Base-by-base conservation (phyloP, 768 basidiomycete species). In the Coprinopsis marcescibilis region DNA sequence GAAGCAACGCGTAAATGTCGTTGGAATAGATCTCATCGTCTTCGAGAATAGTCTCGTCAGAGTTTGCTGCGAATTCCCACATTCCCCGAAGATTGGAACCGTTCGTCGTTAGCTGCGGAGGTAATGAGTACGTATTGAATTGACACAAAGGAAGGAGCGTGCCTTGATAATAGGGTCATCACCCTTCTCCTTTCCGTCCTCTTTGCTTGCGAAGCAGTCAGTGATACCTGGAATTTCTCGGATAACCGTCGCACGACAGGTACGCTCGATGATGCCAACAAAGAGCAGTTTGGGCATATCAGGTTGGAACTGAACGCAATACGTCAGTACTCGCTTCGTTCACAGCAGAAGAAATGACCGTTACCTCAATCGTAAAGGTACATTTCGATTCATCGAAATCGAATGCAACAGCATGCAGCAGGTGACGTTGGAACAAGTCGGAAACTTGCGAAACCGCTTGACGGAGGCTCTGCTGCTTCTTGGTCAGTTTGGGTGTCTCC, bases 51-150 rank as follows among this genome's bases (percentile, higher is more conserved):
- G 67, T 73, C 53, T 78, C 75, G 17, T 68, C 75, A 10, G 65
- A 59, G 29, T 70, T 70, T 20, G 72, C 70, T 24, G 78, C 70
- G 56, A 82, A 88, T 45, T 77, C 68, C 95, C 95, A 97, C 57
- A 97, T 77, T 7, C 91, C 93, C 36, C 72, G 72, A 52, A 98
- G 77, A 66, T 97, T 98, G 44, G 92, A 96, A 5, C 96, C 95
- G 59, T 98, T 97, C 2, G 95, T 83, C 49, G 83, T 80, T 51
- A 90, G 67, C 86, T 89, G 54, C 49, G 52, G 49, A 58, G 43
- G 19, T n/a, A 4, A 13, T 26, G 15, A 38, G 44, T 43, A 38
- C 33, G n/a, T 48, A 24, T 25, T 11, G 30, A 8, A 4, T 4
- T 11, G 11, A 29, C 14, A 12, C 4, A n/a, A 27, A 43, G 24